These are phyloP conservation scores for Eucalyptus sideroxylon DNA, from an alignment of 345 rosid species.

Conservation along the genomic window DNA sequence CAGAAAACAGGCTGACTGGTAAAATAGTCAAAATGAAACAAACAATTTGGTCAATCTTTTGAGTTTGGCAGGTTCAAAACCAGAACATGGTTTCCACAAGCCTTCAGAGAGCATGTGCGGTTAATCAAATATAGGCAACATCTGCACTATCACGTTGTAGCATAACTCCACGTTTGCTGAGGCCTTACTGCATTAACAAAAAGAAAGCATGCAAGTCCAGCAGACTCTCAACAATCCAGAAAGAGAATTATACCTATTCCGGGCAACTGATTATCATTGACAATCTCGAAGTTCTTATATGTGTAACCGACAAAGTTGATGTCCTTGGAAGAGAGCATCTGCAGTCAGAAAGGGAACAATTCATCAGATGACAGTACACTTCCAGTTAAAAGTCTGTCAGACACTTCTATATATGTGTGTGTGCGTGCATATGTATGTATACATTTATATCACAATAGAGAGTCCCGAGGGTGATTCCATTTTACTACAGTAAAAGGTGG, in stretches of 20 bases:
- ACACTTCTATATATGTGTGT: neutral
- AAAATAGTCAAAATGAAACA: neutral
- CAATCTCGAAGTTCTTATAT: slow-evolving; percentile 92
- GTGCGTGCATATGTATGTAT: neutral
- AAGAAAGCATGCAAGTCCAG: neutral
- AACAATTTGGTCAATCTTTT: neutral
- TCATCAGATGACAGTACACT: neutral
- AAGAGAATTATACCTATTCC: slow-evolving; percentile 62
- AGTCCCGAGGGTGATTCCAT: neutral
- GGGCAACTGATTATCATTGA: slow-evolving; percentile 76
- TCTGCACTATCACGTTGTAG: neutral
- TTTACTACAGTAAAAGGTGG: neutral
- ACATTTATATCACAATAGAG: neutral
- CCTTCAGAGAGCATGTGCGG: neutral
- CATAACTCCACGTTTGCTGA: neutral
- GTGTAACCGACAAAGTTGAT: slow-evolving; percentile 96
- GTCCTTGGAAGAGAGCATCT: slow-evolving; percentile 98
- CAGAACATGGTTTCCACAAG: neutral
- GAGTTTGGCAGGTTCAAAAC: neutral
- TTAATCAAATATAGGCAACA: neutral
- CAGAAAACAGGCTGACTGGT: neutral
- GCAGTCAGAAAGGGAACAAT: neutral
- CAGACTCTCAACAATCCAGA: neutral
- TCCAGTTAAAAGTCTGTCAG: neutral
- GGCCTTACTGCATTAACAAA: neutral